Conservation (phyloP, 2,329 filamentous ascomycete species). For the Orbilia oligospora region DNA sequence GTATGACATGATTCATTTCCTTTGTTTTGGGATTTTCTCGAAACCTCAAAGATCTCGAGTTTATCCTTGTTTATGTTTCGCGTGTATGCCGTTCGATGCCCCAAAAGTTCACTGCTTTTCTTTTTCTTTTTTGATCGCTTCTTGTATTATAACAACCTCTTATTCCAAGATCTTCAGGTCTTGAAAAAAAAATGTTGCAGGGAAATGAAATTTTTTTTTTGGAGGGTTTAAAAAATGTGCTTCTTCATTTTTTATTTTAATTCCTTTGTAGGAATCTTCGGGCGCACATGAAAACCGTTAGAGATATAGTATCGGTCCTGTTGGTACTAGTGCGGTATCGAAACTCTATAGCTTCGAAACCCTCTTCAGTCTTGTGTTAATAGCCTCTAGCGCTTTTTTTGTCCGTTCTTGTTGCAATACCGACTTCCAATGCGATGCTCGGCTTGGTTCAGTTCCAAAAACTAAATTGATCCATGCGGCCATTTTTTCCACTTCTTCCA, state of each 20-base stretch:
- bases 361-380: not conserved
- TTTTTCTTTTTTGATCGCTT: not conserved
- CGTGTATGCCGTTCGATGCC: slow-evolving; percentile 24
- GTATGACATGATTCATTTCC: not conserved
- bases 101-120: slow-evolving; percentile 12
- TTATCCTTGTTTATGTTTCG: not conserved
- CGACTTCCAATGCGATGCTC: slow-evolving; percentile 31
- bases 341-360: slow-evolving; percentile 20
- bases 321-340: too few relatives aligned
- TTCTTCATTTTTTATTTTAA: too few relatives aligned
- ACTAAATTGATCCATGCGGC: slow-evolving; percentile 21
- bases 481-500: slow-evolving; percentile 43
- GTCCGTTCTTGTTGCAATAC: not conserved
- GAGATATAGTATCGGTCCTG: too few relatives aligned
- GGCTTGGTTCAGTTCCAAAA: slow-evolving; percentile 14
- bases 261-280: too few relatives aligned
- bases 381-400: not conserved
- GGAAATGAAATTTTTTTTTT: not conserved
- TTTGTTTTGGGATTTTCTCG: not conserved
- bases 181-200: not conserved
- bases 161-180: not conserved
- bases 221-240: too few relatives aligned
- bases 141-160: slow-evolving; percentile 7
- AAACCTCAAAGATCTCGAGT: not conserved
- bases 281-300: too few relatives aligned